Conservation (phyloP, 768 basidiomycete species). For the Lyophyllum atratum region DNA sequence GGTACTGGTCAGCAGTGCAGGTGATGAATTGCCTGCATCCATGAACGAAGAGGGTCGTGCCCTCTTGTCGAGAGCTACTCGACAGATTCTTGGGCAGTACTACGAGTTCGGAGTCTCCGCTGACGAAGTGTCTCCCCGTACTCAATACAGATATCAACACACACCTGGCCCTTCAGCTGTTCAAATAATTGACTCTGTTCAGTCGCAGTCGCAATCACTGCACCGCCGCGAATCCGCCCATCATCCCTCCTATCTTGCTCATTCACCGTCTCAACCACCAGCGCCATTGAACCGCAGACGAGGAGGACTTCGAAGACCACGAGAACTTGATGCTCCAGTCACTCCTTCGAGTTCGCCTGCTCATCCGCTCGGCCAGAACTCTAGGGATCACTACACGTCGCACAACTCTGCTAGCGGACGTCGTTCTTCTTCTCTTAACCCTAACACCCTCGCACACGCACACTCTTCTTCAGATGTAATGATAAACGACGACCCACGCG, state of each 20-base stretch:
- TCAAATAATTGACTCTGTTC: background rate
- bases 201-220: background rate
- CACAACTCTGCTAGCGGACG: background rate
- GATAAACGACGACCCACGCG: background rate
- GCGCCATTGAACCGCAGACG: background rate
- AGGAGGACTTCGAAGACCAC: background rate
- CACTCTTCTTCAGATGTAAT: background rate
- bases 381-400: background rate
- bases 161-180: background rate
- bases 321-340: background rate
- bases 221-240: conserved; percentile 11
- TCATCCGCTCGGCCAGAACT: background rate
- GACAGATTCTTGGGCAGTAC: background rate
- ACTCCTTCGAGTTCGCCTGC: background rate
- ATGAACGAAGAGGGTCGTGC: background rate
- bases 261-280: background rate
- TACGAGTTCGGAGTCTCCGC: background rate
- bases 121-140: background rate
- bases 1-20: background rate
- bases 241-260: background rate
- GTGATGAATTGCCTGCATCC: conserved; percentile 7
- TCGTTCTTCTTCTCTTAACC: background rate
- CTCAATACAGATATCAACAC: background rate
- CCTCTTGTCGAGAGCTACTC: background rate
- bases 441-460: background rate